These are phyloP conservation scores for Prunus fruticosa DNA, from an alignment of 306 rosid species.

Conservation along the genomic window DNA sequence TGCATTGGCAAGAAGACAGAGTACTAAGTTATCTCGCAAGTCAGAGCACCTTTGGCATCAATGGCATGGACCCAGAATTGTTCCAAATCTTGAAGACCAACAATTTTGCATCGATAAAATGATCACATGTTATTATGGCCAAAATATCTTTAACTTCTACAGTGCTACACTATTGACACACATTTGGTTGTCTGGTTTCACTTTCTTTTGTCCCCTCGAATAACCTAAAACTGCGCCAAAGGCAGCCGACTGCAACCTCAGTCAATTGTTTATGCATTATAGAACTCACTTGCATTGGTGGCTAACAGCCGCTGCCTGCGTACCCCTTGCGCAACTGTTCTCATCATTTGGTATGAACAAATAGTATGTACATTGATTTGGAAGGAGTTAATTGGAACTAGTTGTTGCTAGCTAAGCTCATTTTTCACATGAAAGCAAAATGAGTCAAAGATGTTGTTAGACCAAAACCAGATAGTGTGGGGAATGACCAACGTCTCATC, in stretches of 20 bases:
- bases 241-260: neutral
- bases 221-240: neutral
- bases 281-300: neutral
- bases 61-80: neutral
- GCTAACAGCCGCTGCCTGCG: no score
- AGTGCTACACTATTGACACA: neutral
- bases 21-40: neutral
- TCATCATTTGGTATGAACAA: no score
- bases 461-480: neutral
- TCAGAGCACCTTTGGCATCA: neutral
- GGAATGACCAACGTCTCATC: conserved; percentile 13
- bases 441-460: neutral
- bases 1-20: neutral
- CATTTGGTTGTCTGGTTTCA: neutral
- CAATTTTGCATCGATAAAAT: no score
- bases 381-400: neutral
- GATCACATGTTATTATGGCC: neutral
- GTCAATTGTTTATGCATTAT: neutral
- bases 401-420: neutral
- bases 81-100: conserved; percentile 1
- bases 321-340: no score
- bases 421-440: neutral
- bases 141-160: neutral
- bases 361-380: no score
- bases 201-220: conserved; percentile 2